These are phyloP conservation scores for Persicaria maculosa DNA, from an alignment of 148 eudicot genomes.

Conservation along the genomic window DNA sequence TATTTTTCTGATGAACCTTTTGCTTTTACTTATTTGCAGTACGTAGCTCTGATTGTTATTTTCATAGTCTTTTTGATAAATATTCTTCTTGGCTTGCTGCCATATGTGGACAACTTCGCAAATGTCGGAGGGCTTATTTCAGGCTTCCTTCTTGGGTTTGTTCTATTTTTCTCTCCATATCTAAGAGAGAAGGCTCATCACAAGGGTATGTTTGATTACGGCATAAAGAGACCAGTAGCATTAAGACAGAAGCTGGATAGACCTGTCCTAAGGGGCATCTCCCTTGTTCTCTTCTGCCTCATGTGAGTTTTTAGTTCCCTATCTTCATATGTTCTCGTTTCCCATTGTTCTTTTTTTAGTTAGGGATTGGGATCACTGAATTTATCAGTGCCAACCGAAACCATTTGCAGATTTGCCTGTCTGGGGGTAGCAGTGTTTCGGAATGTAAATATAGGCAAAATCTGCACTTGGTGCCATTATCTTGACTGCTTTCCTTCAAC, in stretches of 20 bases:
- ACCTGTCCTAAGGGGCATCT: constrained; percentile 46
- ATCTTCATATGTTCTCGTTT: not conserved
- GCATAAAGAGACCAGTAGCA: constrained; percentile 37
- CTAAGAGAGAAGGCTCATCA: constrained; percentile 33
- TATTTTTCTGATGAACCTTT: not conserved
- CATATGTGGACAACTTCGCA: constrained; percentile 58
- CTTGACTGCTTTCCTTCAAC: constrained; percentile 63
- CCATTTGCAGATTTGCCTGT: constrained; percentile 45
- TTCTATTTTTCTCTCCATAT: constrained; percentile 54
- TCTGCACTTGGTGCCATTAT: constrained; percentile 62
- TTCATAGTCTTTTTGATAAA: constrained; percentile 34
- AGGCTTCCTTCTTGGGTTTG: constrained; percentile 63
- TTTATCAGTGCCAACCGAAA: not conserved
- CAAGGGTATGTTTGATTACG: constrained; percentile 63
- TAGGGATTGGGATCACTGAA: not conserved
- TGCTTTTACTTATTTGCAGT: constrained; percentile 33
- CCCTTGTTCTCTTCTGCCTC: constrained; percentile 43
- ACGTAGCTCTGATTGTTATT: constrained; percentile 36
- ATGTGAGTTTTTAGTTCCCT: constrained; percentile 38
- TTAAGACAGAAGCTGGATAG: constrained; percentile 47
- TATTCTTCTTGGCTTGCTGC: constrained; percentile 51
- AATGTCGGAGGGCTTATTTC: constrained; percentile 61
- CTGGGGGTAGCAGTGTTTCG: constrained; percentile 30
- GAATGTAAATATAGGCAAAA: constrained; percentile 39
- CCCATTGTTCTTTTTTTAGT: not conserved